Base-by-base conservation (phyloP, 345 rosid genomes). In the Dipteronia sinensis region DNA sequence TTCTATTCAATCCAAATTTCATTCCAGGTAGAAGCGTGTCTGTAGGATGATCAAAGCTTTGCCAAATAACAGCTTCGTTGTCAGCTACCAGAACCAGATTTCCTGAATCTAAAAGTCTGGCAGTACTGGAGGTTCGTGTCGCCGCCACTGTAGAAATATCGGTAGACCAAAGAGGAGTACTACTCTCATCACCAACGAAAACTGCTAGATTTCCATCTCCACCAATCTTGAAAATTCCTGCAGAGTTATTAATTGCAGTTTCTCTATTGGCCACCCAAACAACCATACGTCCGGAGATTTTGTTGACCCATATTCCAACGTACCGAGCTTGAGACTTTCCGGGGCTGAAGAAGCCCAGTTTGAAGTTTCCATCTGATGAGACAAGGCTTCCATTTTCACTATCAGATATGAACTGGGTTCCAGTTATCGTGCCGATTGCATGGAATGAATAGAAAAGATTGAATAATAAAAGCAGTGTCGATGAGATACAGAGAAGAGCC, bases 21-120 rank as follows among this genome's bases (percentile, higher is more conserved):
- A 51, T 15, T 15, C 78, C 78, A 10, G 76, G 79, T 0, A 85
- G 42, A 20, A 78, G 0, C 0, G 79, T 77, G 25, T 84, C 59
- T 0, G 87, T 75, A 0, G 85, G 89, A 31, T 74, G 23, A 77
- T 83, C 85, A 65, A 86, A 86, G 65, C 85, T 86, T 63, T 86
- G 85, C 82, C 87, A 86, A 10, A 76, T 1, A 22, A 74, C n/a
- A 3, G 16, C 29, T 15, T 70, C n/a, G 12, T n/a, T 17, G 10
- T 42, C 11, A 42, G 61, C 69, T 2, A 31, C 34, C 29, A 83
- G 53, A 6, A 83, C 49, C 2, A 82, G 62, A 72, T 82, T 85
- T 29, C 88, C 86, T 17, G 82, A 44, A 62, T 82, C 88, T 49
- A 70, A 69, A 3, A 85, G 80, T 77, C 25, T 83, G 31, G 75